Evolutionary conservation across 148 eudicot genomes (phyloP).

Genomic region (Vaccinium myrtillus): DNA sequence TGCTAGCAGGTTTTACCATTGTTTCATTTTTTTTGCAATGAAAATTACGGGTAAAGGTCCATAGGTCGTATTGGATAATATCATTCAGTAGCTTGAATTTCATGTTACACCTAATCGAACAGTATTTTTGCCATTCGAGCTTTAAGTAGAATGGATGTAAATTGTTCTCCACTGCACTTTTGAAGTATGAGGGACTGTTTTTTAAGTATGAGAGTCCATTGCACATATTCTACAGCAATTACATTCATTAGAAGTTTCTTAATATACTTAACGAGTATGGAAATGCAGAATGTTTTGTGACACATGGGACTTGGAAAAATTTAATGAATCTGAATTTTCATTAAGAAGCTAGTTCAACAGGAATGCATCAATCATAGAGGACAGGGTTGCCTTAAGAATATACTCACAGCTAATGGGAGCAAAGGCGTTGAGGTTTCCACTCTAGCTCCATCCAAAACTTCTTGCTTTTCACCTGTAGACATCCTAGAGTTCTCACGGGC

Average conservation of each 20-base stretch:
- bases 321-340: not conserved
- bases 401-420: constrained; percentile 51
- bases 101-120: not conserved
- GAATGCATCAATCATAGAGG: not conserved
- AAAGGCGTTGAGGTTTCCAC: constrained; percentile 44
- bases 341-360: not conserved
- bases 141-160: not conserved
- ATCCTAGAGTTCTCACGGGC: constrained; percentile 32
- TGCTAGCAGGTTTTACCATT: not conserved
- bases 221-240: not conserved
- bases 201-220: not conserved
- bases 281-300: not conserved
- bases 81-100: not conserved
- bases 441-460: constrained; percentile 28
- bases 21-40: not conserved
- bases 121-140: not conserved
- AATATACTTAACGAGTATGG: not conserved
- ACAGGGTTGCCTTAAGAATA: not conserved
- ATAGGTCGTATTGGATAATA: not conserved
- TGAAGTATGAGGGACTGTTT: not conserved
- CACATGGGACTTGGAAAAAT: not conserved
- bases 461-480: constrained; percentile 29
- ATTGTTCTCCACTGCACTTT: not conserved
- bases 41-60: not conserved
- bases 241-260: not conserved